phyloP scores from a whole-genome alignment of 805 yeast species.

The Kurtzmaniella cleridarum region DNA sequence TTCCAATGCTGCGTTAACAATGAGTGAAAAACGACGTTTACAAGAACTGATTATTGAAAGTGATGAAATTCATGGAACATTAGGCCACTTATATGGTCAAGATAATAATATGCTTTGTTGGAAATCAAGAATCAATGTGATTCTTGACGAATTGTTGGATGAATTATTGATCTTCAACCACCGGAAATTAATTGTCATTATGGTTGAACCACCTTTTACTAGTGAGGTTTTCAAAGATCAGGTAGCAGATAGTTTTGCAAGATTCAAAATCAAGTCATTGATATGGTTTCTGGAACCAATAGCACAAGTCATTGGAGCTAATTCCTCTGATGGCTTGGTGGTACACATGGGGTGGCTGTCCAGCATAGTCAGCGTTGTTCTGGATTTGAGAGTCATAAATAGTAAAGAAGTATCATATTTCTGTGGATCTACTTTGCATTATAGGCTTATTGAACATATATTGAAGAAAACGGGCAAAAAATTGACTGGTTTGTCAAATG shows the following conservation, averaged over 20 bases:
- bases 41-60: too few relatives aligned
- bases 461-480: not conserved
- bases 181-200: slow-evolving; percentile 14
- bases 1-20: too few relatives aligned
- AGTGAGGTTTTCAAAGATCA: slow-evolving; percentile 11
- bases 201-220: slow-evolving; percentile 14
- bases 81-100: slow-evolving; percentile 8
- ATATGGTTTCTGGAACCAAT: slow-evolving; percentile 16
- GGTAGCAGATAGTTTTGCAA: slow-evolving; percentile 14
- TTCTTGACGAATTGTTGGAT: slow-evolving; percentile 10
- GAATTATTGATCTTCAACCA: slow-evolving; percentile 13
- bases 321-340: slow-evolving; percentile 20
- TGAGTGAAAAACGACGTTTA: too few relatives aligned
- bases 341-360: slow-evolving; percentile 25
- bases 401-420: slow-evolving; percentile 1
- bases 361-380: slow-evolving; percentile 12
- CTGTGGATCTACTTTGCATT: slow-evolving; percentile 16
- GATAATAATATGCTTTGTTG: slow-evolving; percentile 5
- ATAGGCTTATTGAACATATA: slow-evolving; percentile 8
- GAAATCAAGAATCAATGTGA: slow-evolving; percentile 1
- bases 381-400: slow-evolving; percentile 19
- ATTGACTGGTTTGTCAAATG: slow-evolving; percentile 9
- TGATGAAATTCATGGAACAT: too few relatives aligned
- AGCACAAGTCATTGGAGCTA: slow-evolving; percentile 16
- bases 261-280: slow-evolving; percentile 19